Conservation (phyloP, 2,329 filamentous ascomycete species). For the Myriosclerotinia scirpicola region DNA sequence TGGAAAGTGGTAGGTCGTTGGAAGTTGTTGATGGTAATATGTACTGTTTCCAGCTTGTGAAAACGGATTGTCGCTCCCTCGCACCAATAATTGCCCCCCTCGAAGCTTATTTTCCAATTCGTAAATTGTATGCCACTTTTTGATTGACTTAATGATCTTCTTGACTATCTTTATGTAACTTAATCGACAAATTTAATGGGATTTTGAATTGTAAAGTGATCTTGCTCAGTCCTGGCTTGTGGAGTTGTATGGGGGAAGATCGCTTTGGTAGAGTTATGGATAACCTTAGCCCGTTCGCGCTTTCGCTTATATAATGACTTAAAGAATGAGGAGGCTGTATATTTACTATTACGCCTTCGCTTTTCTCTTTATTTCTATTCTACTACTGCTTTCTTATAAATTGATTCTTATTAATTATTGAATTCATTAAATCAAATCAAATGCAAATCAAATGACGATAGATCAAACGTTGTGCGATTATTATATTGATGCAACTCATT, state of each 20-base stretch:
- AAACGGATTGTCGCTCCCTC: neutral
- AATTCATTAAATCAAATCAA: neutral
- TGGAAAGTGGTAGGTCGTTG: conserved; percentile 6
- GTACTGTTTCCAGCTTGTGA: conserved; percentile 4
- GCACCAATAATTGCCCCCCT: conserved; percentile 5
- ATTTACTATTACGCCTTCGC: neutral
- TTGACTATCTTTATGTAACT: conserved; percentile 25
- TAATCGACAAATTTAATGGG: conserved; percentile 7
- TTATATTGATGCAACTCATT: neutral
- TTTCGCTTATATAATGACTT: conserved; percentile 31
- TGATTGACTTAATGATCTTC: conserved; percentile 10
- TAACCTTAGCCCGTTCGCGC: conserved; percentile 21
- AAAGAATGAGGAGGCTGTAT: neutral
- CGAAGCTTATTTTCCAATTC: neutral
- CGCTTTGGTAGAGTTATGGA: conserved; percentile 33
- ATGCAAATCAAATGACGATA: neutral
- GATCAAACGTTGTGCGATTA: neutral
- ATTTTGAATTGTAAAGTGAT: conserved; percentile 11
- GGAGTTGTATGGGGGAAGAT: conserved; percentile 36
- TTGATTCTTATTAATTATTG: neutral
- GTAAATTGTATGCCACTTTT: conserved; percentile 13
- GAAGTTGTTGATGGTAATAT: neutral
- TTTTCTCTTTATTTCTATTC: conserved; percentile 9
- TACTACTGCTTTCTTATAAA: neutral
- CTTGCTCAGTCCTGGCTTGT: conserved; percentile 27